phyloP scores from a whole-genome alignment of 768 basidiomycete genomes.

The Rhizopogon roseolus region DNA sequence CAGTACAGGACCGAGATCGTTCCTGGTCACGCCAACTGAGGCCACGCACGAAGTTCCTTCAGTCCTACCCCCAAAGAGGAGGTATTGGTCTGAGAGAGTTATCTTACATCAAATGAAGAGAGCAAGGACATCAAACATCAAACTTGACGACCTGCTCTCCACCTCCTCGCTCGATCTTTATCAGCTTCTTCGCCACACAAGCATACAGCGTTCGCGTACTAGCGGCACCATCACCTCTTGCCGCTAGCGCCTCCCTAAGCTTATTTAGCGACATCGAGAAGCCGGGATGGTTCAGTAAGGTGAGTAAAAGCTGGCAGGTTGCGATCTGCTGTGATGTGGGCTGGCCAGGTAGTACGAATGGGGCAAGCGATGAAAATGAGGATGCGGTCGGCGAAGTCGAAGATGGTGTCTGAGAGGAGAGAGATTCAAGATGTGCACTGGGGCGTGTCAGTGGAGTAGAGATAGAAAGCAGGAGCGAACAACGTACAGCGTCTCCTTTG shows the following conservation, averaged over 20 bases:
- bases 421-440: conserved; percentile 54
- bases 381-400: conserved; percentile 56
- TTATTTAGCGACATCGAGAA: conserved; percentile 57
- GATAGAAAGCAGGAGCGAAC: conserved; percentile 14
- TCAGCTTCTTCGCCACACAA: conserved; percentile 75
- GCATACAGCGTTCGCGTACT: conserved; percentile 64
- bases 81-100: too few species aligned
- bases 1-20: too few species aligned
- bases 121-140: conserved; percentile 36
- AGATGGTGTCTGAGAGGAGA: conserved; percentile 47
- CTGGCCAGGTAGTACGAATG: conserved; percentile 26
- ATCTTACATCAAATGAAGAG: background rate
- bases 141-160: conserved; percentile 76
- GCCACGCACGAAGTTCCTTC: too few species aligned
- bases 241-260: conserved; percentile 52
- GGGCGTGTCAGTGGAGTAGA: conserved; percentile 2
- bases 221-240: conserved; percentile 38
- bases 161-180: conserved; percentile 72
- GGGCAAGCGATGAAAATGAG: conserved; percentile 41
- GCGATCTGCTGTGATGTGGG: conserved; percentile 67
- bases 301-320: conserved; percentile 61
- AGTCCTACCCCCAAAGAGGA: too few species aligned
- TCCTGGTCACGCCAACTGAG: too few species aligned
- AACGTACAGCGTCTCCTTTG: conserved; percentile 60
- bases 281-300: conserved; percentile 49